Base-by-base conservation (phyloP, 495 filamentous ascomycete genomes). In the Neurospora sp. region DNA sequence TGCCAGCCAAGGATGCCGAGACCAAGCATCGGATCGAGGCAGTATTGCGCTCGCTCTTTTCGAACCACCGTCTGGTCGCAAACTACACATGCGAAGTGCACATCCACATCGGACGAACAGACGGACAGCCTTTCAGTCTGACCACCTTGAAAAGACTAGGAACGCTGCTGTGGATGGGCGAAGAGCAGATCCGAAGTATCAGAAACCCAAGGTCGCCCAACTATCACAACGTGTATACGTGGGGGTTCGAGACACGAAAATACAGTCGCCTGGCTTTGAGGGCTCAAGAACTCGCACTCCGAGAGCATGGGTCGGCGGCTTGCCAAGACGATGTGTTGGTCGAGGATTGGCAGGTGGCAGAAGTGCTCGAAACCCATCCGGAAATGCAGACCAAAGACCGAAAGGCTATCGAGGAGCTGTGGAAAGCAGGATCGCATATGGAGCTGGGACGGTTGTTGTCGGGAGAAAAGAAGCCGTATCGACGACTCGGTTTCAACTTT, bases 71-170 rank as follows among this genome's bases (percentile, higher is more conserved):
- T 3, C 59, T 81, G 14, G 71, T 66, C 20, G 78, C 77, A 44
- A 81, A 81, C 75, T 77, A 76, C 70, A 77, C 75, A 4, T 81
- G 80, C 73, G 80, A 81, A 42, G 77, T 80, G 0, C 80, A 81
- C 66, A 73, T 80, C 12, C 80, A 81, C 66, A 18, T 81, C 6
- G 80, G 80, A 10, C 76, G 79, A 0, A 74, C 75, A 39, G 80
- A 81, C 37, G 79, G 77, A 10, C 72, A 44, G n/a, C 27, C 75
- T 1, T 78, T 77, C 71, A 40, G 74, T 4, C 69, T 81, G 70
- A 39, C 74, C 38, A 77, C 80, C 1, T 74, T 81, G 18, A 72
- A 81, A 71, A 73, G 78, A 48, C 77, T 81, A 1, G 79, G 74
- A 2, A 74, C 77, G n/a, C 70, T 82, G 35, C 39, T 82, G 40